Evolutionary conservation across 2,329 filamentous ascomycete species (phyloP).

Genomic region (Didymella segeticola): DNA sequence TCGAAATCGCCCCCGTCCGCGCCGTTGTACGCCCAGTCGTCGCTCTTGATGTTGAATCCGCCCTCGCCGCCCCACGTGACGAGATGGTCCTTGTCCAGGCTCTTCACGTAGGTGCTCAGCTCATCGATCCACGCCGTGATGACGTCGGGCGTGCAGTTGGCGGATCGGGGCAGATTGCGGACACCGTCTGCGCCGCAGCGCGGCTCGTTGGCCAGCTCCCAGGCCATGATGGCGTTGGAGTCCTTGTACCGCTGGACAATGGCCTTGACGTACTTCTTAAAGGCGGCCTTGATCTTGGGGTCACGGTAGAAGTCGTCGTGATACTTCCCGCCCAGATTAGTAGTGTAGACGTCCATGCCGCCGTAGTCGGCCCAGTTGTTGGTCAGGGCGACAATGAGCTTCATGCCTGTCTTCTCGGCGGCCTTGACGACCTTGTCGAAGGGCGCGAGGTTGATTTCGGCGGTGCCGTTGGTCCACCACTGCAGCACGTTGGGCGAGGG

Average conservation of each 20-base stretch:
- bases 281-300: constrained; percentile 60
- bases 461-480: constrained; percentile 52
- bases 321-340: constrained; percentile 61
- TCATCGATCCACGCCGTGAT: constrained; percentile 60
- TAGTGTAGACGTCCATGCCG: constrained; percentile 66
- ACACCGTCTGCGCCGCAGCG: constrained; percentile 37
- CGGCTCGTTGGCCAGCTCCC: constrained; percentile 62
- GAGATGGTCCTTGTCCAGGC: constrained; percentile 59
- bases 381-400: constrained; percentile 62
- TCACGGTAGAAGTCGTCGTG: constrained; percentile 58
- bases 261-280: constrained; percentile 57
- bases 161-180: constrained; percentile 38
- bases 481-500: constrained; percentile 57
- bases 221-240: constrained; percentile 60
- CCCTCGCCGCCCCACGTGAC: constrained; percentile 63
- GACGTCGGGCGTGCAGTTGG: constrained; percentile 47
- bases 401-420: constrained; percentile 58
- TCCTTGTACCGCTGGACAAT: constrained; percentile 58
- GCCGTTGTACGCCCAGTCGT: constrained; percentile 50
- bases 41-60: constrained; percentile 38
- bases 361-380: constrained; percentile 68
- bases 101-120: constrained; percentile 63
- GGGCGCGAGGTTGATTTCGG: constrained; percentile 53
- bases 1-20: constrained; percentile 63
- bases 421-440: constrained; percentile 62